A percentile compares a stretch with the other conserved stretches of the same genome.
Conservation (phyloP, 164 flowering plant species). For the Vitis rotundifolia region DNA sequence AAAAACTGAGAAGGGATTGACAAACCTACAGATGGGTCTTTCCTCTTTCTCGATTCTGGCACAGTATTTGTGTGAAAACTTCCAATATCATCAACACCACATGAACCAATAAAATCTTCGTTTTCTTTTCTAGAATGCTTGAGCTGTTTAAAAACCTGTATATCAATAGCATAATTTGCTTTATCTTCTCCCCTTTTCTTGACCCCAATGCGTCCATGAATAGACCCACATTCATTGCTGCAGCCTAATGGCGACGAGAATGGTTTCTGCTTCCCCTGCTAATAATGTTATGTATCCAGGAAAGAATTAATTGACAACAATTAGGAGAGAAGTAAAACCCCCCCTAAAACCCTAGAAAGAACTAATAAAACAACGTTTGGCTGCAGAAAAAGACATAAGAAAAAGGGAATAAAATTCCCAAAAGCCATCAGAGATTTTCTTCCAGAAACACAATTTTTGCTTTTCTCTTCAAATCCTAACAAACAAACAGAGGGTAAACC, state of each 20-base stretch:
- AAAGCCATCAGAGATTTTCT: not conserved
- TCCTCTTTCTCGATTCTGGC: slow-evolving; percentile 42
- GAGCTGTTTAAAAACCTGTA: slow-evolving; percentile 46
- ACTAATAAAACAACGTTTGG: too few relatives aligned
- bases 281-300: not conserved
- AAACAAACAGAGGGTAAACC: not conserved
- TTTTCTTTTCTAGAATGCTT: slow-evolving; percentile 27
- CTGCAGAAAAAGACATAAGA: not conserved
- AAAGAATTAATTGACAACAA: not conserved
- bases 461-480: not conserved
- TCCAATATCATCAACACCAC: slow-evolving; percentile 19
- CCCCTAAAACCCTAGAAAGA: not conserved
- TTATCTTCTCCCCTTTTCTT: slow-evolving; percentile 23
- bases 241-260: slow-evolving; percentile 32
- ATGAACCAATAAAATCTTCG: slow-evolving; percentile 8
- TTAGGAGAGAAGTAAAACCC: not conserved
- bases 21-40: slow-evolving; percentile 38
- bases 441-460: not conserved
- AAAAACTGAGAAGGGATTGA: not conserved
- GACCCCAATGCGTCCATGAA: slow-evolving; percentile 8
- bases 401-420: not conserved
- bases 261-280: slow-evolving; percentile 47
- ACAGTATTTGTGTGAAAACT: slow-evolving; percentile 2
- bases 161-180: slow-evolving; percentile 21
- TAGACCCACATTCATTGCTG: slow-evolving; percentile 11